Conservation (phyloP, 225 moss, liverwort and hornwort species). For the Sphagnum tenellum region DNA sequence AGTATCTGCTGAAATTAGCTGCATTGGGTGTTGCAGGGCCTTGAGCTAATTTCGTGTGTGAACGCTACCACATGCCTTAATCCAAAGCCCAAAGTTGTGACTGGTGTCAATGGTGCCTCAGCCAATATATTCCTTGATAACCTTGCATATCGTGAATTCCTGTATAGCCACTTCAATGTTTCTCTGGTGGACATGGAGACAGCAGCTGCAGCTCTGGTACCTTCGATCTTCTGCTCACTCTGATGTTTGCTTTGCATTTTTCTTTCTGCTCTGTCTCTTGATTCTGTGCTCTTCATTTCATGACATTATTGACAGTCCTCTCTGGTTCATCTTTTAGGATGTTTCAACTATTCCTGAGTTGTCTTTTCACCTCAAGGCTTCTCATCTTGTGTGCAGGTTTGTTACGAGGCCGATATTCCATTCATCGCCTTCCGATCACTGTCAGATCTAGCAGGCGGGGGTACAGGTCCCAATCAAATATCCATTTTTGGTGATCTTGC, state of each 20-base stretch:
- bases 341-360: neutral
- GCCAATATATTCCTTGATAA: slow-evolving; percentile 26
- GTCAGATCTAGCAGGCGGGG: slow-evolving; percentile 28
- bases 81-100: slow-evolving; percentile 13
- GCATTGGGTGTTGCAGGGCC: slow-evolving; percentile 3
- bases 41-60: slow-evolving; percentile 9
- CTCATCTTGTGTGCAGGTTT: slow-evolving; percentile 8
- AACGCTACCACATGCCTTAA: slow-evolving; percentile 18
- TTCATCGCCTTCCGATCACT: slow-evolving; percentile 23
- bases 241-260: neutral
- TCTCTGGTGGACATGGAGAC: slow-evolving; percentile 33
- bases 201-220: slow-evolving; percentile 25
- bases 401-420: slow-evolving; percentile 18
- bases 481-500: slow-evolving; percentile 15
- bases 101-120: slow-evolving; percentile 14
- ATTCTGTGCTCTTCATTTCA: too few species aligned
- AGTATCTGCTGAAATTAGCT: too few species aligned
- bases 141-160: slow-evolving; percentile 17
- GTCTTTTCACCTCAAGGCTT: neutral
- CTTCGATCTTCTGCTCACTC: neutral
- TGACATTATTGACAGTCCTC: too few species aligned
- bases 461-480: slow-evolving; percentile 19
- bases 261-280: neutral
- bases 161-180: slow-evolving; percentile 16
- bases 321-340: too few species aligned